Evolutionary conservation across 2,329 filamentous ascomycete genomes (phyloP).

Genomic region (Trichoderma harzianum): DNA sequence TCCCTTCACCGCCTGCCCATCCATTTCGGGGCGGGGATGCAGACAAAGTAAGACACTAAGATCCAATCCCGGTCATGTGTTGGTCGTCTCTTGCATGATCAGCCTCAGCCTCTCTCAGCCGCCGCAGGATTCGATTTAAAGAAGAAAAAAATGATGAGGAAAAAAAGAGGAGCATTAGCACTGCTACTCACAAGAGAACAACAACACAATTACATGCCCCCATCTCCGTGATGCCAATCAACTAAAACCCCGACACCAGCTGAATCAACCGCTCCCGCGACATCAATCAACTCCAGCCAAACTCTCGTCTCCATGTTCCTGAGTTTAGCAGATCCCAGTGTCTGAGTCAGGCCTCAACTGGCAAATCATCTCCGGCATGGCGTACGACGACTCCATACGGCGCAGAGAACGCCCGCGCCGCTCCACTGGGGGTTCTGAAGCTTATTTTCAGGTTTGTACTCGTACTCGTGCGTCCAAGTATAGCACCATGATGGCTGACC

Average conservation of each 20-base stretch:
- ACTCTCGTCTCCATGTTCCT: constrained; percentile 6
- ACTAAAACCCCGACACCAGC: not conserved
- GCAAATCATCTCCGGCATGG: not conserved
- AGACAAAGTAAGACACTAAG: not conserved
- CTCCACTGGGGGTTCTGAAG: not conserved
- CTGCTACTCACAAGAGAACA: not conserved
- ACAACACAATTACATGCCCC: not conserved
- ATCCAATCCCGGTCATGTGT: constrained; percentile 4
- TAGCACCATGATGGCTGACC: not conserved
- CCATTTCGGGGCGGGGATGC: not conserved
- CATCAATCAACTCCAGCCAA: not conserved
- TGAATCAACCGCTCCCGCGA: not conserved
- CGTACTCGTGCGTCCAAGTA: not conserved
- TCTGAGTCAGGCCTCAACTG: constrained; percentile 3
- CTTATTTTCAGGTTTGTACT: not conserved
- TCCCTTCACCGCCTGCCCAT: not conserved
- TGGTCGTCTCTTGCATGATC: not conserved
- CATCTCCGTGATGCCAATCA: not conserved
- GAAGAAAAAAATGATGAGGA: not conserved
- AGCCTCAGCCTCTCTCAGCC: not conserved
- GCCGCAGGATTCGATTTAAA: not conserved
- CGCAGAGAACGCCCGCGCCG: constrained; percentile 9
- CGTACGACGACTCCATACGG: constrained; percentile 1
- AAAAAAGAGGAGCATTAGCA: not conserved
- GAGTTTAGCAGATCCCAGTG: not conserved